Conservation (phyloP, 805 yeast species). For the Hanseniaspora thailandica region DNA sequence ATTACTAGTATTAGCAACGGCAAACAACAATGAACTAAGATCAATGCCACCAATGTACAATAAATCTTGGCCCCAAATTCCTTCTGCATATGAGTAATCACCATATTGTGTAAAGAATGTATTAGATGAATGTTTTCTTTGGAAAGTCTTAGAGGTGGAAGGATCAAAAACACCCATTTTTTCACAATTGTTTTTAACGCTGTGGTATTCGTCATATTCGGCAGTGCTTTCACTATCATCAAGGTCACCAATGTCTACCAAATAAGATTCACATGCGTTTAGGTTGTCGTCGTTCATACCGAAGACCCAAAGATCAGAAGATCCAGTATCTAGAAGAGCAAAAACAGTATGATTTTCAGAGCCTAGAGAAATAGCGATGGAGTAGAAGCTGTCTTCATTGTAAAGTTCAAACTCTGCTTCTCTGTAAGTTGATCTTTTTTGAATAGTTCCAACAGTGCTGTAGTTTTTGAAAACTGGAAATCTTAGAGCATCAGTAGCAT, state of each 20-base stretch:
- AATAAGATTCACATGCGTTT: neutral
- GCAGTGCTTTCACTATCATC: neutral
- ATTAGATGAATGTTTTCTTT: slow-evolving; percentile 15
- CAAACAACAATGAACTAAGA: slow-evolving; percentile 43
- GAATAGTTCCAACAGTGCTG: neutral
- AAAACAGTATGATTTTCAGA: slow-evolving; percentile 38
- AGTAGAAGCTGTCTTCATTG: slow-evolving; percentile 33
- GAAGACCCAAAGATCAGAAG: slow-evolving; percentile 54
- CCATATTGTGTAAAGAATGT: slow-evolving; percentile 32
- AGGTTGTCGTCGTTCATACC: slow-evolving; percentile 21
- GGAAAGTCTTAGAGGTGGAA: slow-evolving; percentile 20
- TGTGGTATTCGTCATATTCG: neutral
- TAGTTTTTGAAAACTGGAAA: neutral
- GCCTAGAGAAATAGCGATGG: slow-evolving; percentile 36
- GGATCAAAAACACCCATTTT: slow-evolving; percentile 22
- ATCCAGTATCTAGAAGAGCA: slow-evolving; percentile 53
- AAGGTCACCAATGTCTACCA: neutral
- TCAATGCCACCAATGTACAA: slow-evolving; percentile 38
- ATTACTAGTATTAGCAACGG: slow-evolving; percentile 45
- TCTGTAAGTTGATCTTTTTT: neutral
- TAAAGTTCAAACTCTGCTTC: slow-evolving; percentile 19
- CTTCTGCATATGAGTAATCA: slow-evolving; percentile 35
- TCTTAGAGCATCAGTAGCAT: neutral
- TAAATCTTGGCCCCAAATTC: slow-evolving; percentile 47
- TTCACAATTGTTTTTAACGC: slow-evolving; percentile 17